Base-by-base conservation (phyloP, 768 basidiomycete species). In the Amyloporia xantha region DNA sequence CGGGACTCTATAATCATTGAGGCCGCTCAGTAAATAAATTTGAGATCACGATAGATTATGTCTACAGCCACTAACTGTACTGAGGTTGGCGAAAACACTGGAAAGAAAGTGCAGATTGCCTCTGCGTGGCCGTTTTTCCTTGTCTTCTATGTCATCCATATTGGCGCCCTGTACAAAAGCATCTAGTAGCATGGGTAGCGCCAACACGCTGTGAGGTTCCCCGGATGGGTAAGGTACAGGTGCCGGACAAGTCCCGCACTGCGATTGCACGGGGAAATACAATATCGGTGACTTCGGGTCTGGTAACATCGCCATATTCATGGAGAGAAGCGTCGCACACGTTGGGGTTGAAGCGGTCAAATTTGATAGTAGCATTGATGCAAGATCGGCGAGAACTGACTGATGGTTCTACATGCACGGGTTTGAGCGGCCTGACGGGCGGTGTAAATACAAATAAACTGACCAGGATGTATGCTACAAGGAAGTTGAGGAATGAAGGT, bases 361-460 rank as follows among this genome's bases (percentile, higher is more conserved):
- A 68, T 98, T 98, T n/a, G 93, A 95, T 7, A 98, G 76, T 1
- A 97, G 74, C 95, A 98, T 97, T n/a, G 91, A 78, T 2, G 93
- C 91, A 17, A 98, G 80, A 71, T 97, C 94, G 28, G 92, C 91
- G 21, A 97, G 84, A 49, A 86, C 81, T 7, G 94, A 82, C 51
- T 86, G 80, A n/a, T 90, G 86, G 66, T 92, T 87, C 93, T 97
- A 57, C 7, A 35, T 20, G n/a, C 9, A n/a, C 9, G 24, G 5
- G 10, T 7, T n/a, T 54, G 49, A 51, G 50, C 27, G 53, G 56
- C 48, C 44, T 25, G 23, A 33, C 49, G 44, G 27, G 19, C 17
- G 38, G 39, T 38, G 10, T 19, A 10, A 41, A 15, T 46, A 24
- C 41, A 28, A 21, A 54, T 27, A 51, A 13, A 74, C 88, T 44